A percentile compares a stretch with the other conserved stretches of the same genome.
phyloP scores from a whole-genome alignment of 164 flowering plant genomes.

The Dillenia turbinata region DNA sequence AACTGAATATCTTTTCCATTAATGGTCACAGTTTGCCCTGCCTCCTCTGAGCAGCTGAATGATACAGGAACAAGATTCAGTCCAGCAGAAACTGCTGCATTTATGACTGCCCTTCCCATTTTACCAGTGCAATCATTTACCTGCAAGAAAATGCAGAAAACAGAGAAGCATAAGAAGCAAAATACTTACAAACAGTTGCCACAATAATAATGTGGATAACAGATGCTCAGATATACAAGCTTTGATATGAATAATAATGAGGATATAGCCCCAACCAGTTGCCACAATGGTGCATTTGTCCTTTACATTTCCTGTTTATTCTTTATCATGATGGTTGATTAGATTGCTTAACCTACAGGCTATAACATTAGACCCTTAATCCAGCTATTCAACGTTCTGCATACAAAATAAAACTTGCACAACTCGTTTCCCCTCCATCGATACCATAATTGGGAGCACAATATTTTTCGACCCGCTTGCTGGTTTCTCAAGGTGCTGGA shows the following conservation, averaged over 20 bases:
- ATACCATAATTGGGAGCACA: constrained; percentile 15
- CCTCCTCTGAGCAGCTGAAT: constrained; percentile 51
- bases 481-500: not conserved
- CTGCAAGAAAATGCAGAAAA: constrained; percentile 24
- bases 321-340: too few species aligned
- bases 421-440: not conserved
- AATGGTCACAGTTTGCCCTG: constrained; percentile 47
- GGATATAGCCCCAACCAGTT: not conserved
- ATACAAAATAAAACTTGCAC: not conserved
- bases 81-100: constrained; percentile 84
- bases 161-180: not conserved
- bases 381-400: not conserved
- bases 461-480: not conserved
- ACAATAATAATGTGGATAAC: too few species aligned
- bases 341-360: not conserved
- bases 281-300: too few species aligned
- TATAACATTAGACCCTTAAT: not conserved
- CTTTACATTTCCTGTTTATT: not conserved
- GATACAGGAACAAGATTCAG: constrained; percentile 65
- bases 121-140: constrained; percentile 88
- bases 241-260: not conserved
- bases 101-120: constrained; percentile 90
- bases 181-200: too few species aligned
- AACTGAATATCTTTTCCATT: constrained; percentile 62
- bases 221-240: not conserved